phyloP scores from a whole-genome alignment of 768 basidiomycete genomes.

The Pleurotus pulmonarius region DNA sequence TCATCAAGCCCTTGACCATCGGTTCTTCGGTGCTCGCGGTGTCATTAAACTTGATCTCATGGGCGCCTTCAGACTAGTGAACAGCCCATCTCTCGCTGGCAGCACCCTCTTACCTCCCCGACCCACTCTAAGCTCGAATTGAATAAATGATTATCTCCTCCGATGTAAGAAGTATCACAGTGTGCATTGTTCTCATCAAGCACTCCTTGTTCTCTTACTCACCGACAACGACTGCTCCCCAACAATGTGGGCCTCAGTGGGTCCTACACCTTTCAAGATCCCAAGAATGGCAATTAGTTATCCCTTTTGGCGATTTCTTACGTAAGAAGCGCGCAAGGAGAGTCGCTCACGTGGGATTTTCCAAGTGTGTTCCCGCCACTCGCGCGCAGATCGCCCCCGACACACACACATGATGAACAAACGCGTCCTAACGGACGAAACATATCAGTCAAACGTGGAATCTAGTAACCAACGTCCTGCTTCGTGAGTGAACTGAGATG shows the following conservation, averaged over 20 bases:
- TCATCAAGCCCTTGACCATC: too few relatives aligned
- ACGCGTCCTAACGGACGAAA: conserved; percentile 23
- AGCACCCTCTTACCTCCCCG: too few relatives aligned
- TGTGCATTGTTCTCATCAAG: conserved; percentile 1
- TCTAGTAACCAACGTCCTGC: conserved; percentile 2
- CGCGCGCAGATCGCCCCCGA: not conserved
- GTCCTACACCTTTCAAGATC: not conserved
- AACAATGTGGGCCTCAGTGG: not conserved
- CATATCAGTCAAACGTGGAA: not conserved
- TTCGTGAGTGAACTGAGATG: not conserved
- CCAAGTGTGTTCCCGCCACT: not conserved
- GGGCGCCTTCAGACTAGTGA: too few relatives aligned
- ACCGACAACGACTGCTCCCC: not conserved
- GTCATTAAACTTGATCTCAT: too few relatives aligned
- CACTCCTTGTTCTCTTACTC: not conserved
- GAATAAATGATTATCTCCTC: not conserved
- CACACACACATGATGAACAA: conserved; percentile 19
- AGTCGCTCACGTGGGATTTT: conserved; percentile 1
- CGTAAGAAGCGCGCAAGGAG: not conserved
- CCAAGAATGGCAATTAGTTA: not conserved
- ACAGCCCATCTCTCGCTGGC: too few relatives aligned
- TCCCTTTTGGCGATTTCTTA: not conserved
- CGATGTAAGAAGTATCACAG: not conserved
- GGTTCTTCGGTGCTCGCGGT: too few relatives aligned
- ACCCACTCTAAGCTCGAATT: too few relatives aligned